phyloP scores from a whole-genome alignment of 2,329 filamentous ascomycete genomes.

The Zymoseptoria ardabiliae region DNA sequence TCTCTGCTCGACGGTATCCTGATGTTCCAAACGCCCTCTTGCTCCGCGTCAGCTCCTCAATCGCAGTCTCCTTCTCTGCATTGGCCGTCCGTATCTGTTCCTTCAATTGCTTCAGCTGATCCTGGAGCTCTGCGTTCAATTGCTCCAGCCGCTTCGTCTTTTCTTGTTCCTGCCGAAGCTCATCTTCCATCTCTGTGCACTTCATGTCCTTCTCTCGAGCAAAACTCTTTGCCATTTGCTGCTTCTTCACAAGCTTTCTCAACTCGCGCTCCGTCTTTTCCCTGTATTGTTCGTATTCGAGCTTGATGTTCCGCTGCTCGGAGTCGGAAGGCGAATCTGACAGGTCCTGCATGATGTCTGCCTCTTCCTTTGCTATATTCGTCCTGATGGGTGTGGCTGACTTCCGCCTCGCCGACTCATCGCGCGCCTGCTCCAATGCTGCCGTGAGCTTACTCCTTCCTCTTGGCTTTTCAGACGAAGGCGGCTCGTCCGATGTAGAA shows the following conservation, averaged over 20 bases:
- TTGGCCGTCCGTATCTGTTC: slow-evolving; percentile 16
- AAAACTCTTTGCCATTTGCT: slow-evolving; percentile 70
- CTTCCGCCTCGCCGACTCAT: slow-evolving; percentile 30
- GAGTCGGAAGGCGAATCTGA: slow-evolving; percentile 69
- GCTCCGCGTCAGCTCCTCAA: slow-evolving; percentile 6
- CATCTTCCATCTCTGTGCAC: slow-evolving; percentile 57
- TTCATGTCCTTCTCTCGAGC: slow-evolving; percentile 71
- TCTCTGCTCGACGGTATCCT: slow-evolving; percentile 7
- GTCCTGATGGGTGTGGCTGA: neutral
- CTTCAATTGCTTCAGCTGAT: slow-evolving; percentile 45
- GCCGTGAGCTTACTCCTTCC: slow-evolving; percentile 39
- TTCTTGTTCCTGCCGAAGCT: slow-evolving; percentile 60
- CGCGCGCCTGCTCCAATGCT: slow-evolving; percentile 38
- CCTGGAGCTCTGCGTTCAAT: slow-evolving; percentile 53
- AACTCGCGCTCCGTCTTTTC: slow-evolving; percentile 65
- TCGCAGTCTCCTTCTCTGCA: slow-evolving; percentile 2
- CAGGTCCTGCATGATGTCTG: slow-evolving; percentile 62
- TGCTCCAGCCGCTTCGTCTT: slow-evolving; percentile 59
- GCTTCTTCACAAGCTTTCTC: slow-evolving; percentile 71
- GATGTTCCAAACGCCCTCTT: slow-evolving; percentile 8
- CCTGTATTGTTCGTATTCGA: slow-evolving; percentile 66
- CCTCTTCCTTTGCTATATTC: slow-evolving; percentile 37
- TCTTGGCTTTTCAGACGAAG: slow-evolving; percentile 24
- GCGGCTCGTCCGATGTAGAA: slow-evolving; percentile 24
- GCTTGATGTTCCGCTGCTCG: slow-evolving; percentile 63